These are phyloP conservation scores for Miamiensis avidus DNA, from an alignment of 169 alveolate species.

Conservation along the genomic window DNA sequence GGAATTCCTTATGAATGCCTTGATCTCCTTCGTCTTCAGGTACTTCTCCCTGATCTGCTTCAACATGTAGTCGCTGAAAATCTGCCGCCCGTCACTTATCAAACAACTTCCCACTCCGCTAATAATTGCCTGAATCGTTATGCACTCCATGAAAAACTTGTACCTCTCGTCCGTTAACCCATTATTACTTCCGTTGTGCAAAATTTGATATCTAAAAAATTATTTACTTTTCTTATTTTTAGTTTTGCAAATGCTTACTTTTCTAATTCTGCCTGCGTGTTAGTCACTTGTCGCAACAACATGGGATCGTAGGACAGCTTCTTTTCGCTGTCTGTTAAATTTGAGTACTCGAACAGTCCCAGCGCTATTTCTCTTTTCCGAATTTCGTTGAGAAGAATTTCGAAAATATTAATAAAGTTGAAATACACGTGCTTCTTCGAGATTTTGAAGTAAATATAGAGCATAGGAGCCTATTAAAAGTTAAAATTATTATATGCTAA, in stretches of 20 bases:
- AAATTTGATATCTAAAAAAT: neutral
- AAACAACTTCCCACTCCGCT: neutral
- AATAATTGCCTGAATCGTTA: neutral
- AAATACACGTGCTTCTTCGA: neutral
- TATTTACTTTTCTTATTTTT: too few relatives aligned
- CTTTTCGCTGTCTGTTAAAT: slow-evolving; percentile 5
- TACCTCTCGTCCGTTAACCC: neutral
- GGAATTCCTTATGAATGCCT: neutral
- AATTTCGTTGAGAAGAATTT: slow-evolving; percentile 14
- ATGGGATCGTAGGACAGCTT: slow-evolving; percentile 14
- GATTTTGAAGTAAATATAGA: too few relatives aligned
- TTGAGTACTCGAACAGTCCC: slow-evolving; percentile 6
- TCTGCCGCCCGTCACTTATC: neutral
- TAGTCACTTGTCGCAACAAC: neutral
- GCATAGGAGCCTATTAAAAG: neutral
- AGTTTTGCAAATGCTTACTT: neutral
- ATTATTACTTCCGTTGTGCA: neutral
- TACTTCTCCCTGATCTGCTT: too few relatives aligned
- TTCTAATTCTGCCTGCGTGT: neutral
- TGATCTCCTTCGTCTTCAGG: neutral
- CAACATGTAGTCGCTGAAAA: neutral
- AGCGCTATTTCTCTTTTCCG: slow-evolving; percentile 17
- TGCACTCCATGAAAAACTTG: neutral
- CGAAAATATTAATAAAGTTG: slow-evolving; percentile 19
- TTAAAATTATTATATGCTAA: too few relatives aligned